Base-by-base conservation (phyloP, 106 monocot genomes). In the Alisma plantagoaquatica region DNA sequence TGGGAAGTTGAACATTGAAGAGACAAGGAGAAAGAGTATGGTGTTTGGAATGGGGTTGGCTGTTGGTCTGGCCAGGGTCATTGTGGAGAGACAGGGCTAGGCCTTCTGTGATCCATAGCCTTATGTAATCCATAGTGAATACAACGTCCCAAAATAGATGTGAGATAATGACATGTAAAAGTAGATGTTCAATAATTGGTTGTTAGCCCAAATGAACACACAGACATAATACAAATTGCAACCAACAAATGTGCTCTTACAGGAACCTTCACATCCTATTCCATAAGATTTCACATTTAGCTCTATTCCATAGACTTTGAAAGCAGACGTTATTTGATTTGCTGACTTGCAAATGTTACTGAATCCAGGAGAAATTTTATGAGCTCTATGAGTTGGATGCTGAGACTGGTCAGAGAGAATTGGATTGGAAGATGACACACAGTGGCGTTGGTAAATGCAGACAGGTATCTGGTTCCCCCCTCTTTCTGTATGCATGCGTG, bases 361-460 rank as follows among this genome's bases (percentile, higher is more conserved):
- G 24, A 26, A 58, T 27, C 24, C 27, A 96, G 94, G 94, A 88
- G 2, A 96, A 96, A 49, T 96, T 96, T 33, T 96, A 96, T 68
- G 94, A 96, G 64, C 73, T 88, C 11, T 96, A 96, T 71, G 94
- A 96, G 48, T 16, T 96, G 44, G 94, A 96, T 71, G 87, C 94
- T 64, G 94, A 96, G 66, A 81, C 88, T 68, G 94, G 94, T 8
- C 94, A 88, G 14, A 96, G 73, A 53, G 94, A 96, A 63, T 73
- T 96, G 64, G 88, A 84, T 33, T 96, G 94, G 94, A 96, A 88
- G 78, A 96, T 96, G 77, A 96, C 94, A 47, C 21, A 80, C 41
- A 96, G 81, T 71, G 94, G 88, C 50, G 88, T 96, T 3, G 94
- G 88, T 51, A 96, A 84, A 74, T 96, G 94, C 61, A 82, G 88